These are phyloP conservation scores for Pyrus communis DNA, from an alignment of 306 rosid species.

Conservation along the genomic window DNA sequence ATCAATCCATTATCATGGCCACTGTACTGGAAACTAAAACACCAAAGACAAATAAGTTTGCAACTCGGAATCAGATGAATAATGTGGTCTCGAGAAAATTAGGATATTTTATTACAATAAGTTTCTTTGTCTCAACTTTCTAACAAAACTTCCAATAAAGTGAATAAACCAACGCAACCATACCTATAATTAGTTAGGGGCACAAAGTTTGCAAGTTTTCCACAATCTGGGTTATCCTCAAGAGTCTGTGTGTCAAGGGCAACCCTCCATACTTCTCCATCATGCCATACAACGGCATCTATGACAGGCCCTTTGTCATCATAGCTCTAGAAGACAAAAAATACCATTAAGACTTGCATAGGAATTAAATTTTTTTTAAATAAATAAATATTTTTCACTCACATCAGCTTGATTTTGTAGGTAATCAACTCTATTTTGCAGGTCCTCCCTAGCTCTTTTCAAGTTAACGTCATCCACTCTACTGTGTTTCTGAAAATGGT, in stretches of 20 bases:
- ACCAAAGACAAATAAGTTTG: neutral
- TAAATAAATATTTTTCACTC: conserved; percentile 23
- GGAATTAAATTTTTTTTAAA: neutral
- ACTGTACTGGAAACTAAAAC: neutral
- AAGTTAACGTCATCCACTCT: conserved; percentile 56
- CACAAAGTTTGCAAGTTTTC: conserved; percentile 71
- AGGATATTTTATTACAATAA: neutral
- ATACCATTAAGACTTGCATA: conserved; percentile 5
- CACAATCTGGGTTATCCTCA: conserved; percentile 66
- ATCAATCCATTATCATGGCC: conserved; percentile 10
- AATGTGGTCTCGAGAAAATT: neutral
- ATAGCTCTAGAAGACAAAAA: conserved; percentile 54
- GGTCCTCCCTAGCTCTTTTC: conserved; percentile 70
- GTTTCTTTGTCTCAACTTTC: neutral
- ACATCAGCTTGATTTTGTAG: conserved; percentile 85
- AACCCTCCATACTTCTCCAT: conserved; percentile 94
- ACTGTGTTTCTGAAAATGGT: conserved; percentile 46
- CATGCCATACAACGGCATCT: conserved; percentile 97
- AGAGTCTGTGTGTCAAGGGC: conserved; percentile 88
- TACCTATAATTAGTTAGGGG: conserved; percentile 93
- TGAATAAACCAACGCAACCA: conserved; percentile 11
- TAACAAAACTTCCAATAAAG: conserved; percentile 12
- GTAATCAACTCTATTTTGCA: conserved; percentile 68
- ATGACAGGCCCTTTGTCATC: conserved; percentile 85
- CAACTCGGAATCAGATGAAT: neutral